phyloP scores from a whole-genome alignment of 2,329 filamentous ascomycete genomes.

The Calonectria ilicicola region DNA sequence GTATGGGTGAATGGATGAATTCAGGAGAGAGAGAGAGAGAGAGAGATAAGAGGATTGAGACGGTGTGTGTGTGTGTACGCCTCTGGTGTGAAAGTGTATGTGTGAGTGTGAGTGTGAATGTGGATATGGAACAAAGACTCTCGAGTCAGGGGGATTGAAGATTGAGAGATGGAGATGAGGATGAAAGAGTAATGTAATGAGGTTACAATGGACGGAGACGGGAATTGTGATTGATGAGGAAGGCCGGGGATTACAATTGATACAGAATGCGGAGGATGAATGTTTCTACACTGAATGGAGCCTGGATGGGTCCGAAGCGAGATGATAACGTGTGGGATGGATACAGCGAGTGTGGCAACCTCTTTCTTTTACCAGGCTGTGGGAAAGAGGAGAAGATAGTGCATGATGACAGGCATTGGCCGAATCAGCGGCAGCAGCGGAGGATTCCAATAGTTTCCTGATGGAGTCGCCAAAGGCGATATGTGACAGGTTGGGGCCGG shows the following conservation, averaged over 20 bases:
- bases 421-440: constrained; percentile 6
- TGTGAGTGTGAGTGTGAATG: neutral
- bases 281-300: constrained; percentile 5
- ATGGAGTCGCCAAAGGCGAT: neutral
- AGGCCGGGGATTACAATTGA: neutral
- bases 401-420: constrained; percentile 1
- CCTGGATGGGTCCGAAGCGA: constrained; percentile 12
- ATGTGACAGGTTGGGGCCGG: constrained; percentile 10
- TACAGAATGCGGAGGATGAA: neutral
- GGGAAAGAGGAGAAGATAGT: constrained; percentile 8
- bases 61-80: neutral
- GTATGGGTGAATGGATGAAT: neutral
- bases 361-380: constrained; percentile 13
- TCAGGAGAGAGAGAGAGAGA: neutral
- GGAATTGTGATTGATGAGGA: neutral
- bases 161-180: neutral
- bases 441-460: neutral
- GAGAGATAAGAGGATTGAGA: neutral
- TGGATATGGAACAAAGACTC: neutral
- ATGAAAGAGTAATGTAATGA: neutral
- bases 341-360: neutral
- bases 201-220: neutral
- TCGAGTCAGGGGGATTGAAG: neutral
- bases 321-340: neutral
- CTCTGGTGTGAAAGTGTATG: neutral